phyloP scores from a whole-genome alignment of 2,329 filamentous ascomycete species.

The Onygenales sp. region DNA sequence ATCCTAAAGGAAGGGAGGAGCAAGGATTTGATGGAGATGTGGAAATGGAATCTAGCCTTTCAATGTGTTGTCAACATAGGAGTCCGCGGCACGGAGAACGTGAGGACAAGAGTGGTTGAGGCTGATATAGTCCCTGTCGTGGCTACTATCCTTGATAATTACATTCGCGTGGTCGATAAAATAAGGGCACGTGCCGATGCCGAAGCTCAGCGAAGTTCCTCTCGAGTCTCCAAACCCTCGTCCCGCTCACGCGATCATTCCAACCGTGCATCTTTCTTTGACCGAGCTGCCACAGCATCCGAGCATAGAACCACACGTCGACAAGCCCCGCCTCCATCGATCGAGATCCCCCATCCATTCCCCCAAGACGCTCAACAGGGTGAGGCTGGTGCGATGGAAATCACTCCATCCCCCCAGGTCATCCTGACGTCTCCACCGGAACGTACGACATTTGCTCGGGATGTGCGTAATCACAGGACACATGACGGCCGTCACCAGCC shows the following conservation, averaged over 20 bases:
- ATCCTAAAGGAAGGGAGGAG: slow-evolving; percentile 95
- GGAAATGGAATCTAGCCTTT: slow-evolving; percentile 99
- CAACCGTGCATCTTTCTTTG: slow-evolving; percentile 27
- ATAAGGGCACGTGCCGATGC: slow-evolving; percentile 76
- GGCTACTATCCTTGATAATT: slow-evolving; percentile 95
- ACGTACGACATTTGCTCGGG: slow-evolving; percentile 53
- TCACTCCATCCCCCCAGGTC: slow-evolving; percentile 53
- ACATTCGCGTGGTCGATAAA: slow-evolving; percentile 92
- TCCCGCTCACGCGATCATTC: slow-evolving; percentile 20
- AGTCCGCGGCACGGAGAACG: slow-evolving; percentile 85
- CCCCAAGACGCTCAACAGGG: slow-evolving; percentile 38
- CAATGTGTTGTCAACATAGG: slow-evolving; percentile 99
- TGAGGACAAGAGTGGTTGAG: slow-evolving; percentile 90
- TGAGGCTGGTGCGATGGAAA: slow-evolving; percentile 48
- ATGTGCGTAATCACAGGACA: slow-evolving; percentile 40
- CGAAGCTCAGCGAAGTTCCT: slow-evolving; percentile 52
- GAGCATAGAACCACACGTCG: slow-evolving; percentile 57
- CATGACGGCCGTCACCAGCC: slow-evolving; percentile 31
- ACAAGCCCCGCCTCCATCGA: slow-evolving; percentile 73
- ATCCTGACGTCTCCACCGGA: slow-evolving; percentile 63
- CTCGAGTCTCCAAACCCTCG: slow-evolving; percentile 20
- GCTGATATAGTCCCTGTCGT: slow-evolving; percentile 99
- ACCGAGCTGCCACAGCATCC: slow-evolving; percentile 46
- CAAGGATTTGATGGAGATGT: slow-evolving; percentile 99
- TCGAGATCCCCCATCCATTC: slow-evolving; percentile 60